phyloP scores from a whole-genome alignment of 257 asterid genomes.

The Catharanthus roseus region DNA sequence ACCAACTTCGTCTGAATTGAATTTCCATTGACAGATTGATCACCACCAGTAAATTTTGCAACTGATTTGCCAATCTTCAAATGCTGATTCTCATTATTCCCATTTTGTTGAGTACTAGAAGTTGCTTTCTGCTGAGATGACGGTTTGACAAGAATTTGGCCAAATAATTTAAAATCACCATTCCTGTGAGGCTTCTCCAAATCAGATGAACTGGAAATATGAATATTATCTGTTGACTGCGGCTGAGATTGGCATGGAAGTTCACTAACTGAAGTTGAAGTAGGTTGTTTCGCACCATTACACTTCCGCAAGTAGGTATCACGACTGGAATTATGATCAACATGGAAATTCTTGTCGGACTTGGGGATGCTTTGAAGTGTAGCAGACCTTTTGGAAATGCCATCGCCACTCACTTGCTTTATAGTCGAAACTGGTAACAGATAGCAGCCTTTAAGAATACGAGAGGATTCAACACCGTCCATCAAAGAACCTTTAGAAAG shows the following conservation, averaged over 20 bases:
- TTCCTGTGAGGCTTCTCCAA: slow-evolving; percentile 54
- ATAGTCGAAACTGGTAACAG: slow-evolving; percentile 43
- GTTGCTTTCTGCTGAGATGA: slow-evolving; percentile 48
- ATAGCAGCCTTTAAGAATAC: slow-evolving; percentile 46
- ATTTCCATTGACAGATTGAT: slow-evolving; percentile 36
- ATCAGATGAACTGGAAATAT: slow-evolving; percentile 39
- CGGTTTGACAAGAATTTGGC: slow-evolving; percentile 60
- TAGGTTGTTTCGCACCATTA: slow-evolving; percentile 31
- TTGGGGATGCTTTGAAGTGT: slow-evolving; percentile 29
- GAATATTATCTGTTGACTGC: slow-evolving; percentile 26
- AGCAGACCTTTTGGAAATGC: slow-evolving; percentile 30
- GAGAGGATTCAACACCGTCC: slow-evolving; percentile 38
- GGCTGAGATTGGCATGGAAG: slow-evolving; percentile 31
- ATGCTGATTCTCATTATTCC: slow-evolving; percentile 28
- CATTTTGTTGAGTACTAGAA: slow-evolving; percentile 24
- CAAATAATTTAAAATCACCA: slow-evolving; percentile 87
- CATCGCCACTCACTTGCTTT: slow-evolving; percentile 38
- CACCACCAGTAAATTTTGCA: slow-evolving; percentile 33
- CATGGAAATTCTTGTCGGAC: slow-evolving; percentile 29
- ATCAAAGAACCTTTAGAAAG: slow-evolving; percentile 28
- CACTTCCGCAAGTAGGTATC: slow-evolving; percentile 50
- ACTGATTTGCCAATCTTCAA: slow-evolving; percentile 33
- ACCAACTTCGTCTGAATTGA: slow-evolving; percentile 41
- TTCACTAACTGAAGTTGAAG: slow-evolving; percentile 30
- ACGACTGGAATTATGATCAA: slow-evolving; percentile 16